Evolutionary conservation across 2,329 filamentous ascomycete genomes (phyloP), one percentile per base, ranked within the genome.

Genomic region (Fusarium algeriense): DNA sequence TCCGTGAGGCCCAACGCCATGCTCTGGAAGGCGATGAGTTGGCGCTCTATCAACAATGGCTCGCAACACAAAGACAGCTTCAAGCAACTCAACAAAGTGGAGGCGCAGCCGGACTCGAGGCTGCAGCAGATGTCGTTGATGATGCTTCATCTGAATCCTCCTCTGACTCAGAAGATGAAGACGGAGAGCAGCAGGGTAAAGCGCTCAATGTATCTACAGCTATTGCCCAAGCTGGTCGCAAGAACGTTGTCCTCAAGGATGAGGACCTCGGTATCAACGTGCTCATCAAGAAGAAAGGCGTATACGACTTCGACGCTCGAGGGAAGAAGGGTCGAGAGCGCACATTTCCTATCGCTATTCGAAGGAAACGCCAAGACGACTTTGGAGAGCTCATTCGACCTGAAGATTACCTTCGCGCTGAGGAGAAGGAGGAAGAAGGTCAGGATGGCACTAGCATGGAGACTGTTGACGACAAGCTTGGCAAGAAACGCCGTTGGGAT

Each of bases 401-500:
- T 0, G 96, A 98, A 79, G 96, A 99, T 71, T 99, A 95, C 78
- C 87, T 98, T 2, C 89, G 95, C 63, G 95, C 95, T 0, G 96
- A 99, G 78, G 96, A 98, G 81, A 91, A 94, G 62, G 94, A 97
- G 63, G 88, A 90, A 20, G 91, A 93, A 43, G 89, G 88, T 15
- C 88, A 91, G 55, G 90, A 91, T 52, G 75, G 71, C 20, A 58
- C 70, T 11, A 75, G 77, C 32, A 38, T 79, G 19, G 73, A 78
- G 19, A 68, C 89, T 61, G 81, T 83, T 35, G 86, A 91, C 70
- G 89, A 89, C 55, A 88, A 88, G 48, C 87, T 97, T 23, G 96
- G 95, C 20, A 95, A 95, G 83, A 99, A 99, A 82, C 89, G 96
- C 67, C 97, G 94, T 80, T 98, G 95, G 94, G 93, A 95, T 72